Base-by-base conservation (phyloP, 1,284 basidiomycete genomes). In the Pascua sp. region DNA sequence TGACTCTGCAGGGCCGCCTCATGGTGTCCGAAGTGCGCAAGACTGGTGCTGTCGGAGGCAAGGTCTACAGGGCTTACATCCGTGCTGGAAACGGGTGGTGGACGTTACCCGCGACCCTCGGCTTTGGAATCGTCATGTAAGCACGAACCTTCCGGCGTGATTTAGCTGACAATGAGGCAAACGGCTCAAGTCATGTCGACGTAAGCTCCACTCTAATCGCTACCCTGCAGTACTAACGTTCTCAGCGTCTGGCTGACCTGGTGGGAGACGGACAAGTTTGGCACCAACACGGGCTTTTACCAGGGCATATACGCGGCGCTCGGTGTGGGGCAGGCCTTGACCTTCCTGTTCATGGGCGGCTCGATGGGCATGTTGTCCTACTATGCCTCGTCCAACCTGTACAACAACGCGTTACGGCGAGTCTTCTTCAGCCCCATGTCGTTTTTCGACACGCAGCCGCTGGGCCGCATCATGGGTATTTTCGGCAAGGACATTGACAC, bases 241-340 rank as follows among this genome's bases (percentile, higher is more conserved):
- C 8, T 5, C 49, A 68, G 64, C 12, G 71, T 76, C 55, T 85
- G 84, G 57, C 77, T 88, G 16, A 84, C 87, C 9, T 88, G 85
- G 83, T 89, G 87, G 87, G 82, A 89, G 70, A 79, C 79, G 46
- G 81, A 87, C 54, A 24, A 58, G 36, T 69, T 62, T 49, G 43
- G 52, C 47, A 43, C 53, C 42, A 15, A 62, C 17, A 64, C 55
- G 37, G 82, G 81, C 4, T 83, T 87, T 66, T 90, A 90, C 72
- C 86, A 89, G 73, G 83, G 81, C 11, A 72, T 90, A 18, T 91
- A 91, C 67, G 87, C 85, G 2, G 79, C 79, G 47, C 77, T 91
- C 1, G 88, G 80, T 9, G 15, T 73, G 0, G 44, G 62, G 0
- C 65, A 69, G 66, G 83, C 89, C 0, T 85, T 85, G 69, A 87